phyloP scores from a whole-genome alignment of 306 rosid species.

The Sicyos baderoa region DNA sequence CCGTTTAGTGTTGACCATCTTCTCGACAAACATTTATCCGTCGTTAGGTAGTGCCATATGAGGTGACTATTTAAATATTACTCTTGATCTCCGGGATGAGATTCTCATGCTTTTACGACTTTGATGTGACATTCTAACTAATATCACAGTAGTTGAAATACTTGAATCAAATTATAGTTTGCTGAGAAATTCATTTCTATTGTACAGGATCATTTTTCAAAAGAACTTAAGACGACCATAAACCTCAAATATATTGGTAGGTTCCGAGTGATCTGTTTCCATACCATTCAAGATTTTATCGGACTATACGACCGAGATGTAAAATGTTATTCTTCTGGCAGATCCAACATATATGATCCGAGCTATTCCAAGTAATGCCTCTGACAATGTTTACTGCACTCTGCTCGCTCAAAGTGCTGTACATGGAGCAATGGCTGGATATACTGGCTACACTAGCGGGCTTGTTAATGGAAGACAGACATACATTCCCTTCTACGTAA shows the following conservation, averaged over 20 bases:
- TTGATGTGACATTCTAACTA: background rate
- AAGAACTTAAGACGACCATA: conserved; percentile 32
- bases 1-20: conserved; percentile 5
- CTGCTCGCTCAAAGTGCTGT: conserved; percentile 91
- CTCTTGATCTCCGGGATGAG: background rate
- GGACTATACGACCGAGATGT: background rate
- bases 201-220: conserved; percentile 73
- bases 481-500: conserved; percentile 74
- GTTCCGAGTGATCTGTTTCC: conserved; percentile 4
- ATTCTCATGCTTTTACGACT: background rate
- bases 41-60: background rate
- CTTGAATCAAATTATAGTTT: background rate
- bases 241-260: conserved; percentile 90
- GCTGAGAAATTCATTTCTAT: background rate
- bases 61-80: background rate
- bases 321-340: conserved; percentile 24
- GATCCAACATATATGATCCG: conserved; percentile 96
- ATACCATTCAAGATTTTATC: background rate
- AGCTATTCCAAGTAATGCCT: conserved; percentile 85
- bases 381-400: conserved; percentile 86
- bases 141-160: background rate
- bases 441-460: conserved; percentile 70
- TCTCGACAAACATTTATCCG: background rate
- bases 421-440: conserved; percentile 99
- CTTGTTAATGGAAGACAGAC: conserved; percentile 88